phyloP scores from a whole-genome alignment of 2,329 filamentous ascomycete genomes.

The Colletotrichum chlorophyti region DNA sequence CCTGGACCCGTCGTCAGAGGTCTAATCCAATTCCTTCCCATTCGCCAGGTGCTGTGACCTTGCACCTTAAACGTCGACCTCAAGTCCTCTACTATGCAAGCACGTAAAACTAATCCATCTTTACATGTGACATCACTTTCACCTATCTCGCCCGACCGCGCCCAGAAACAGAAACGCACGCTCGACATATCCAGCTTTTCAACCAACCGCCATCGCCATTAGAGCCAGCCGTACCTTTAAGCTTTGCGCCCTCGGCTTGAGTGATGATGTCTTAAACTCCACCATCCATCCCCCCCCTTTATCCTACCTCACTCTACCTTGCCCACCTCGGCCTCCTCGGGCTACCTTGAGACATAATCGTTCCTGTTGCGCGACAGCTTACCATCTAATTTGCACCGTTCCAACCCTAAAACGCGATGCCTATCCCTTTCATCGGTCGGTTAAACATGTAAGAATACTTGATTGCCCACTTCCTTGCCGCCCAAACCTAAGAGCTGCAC shows the following conservation, averaged over 20 bases:
- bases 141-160: slow-evolving; percentile 3
- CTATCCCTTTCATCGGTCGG: slow-evolving; percentile 59
- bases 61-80: too few species aligned
- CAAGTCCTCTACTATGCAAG: too few species aligned
- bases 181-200: slow-evolving; percentile 22
- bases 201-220: background rate
- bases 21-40: background rate
- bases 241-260: slow-evolving; percentile 13
- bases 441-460: slow-evolving; percentile 54
- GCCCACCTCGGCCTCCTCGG: too few species aligned
- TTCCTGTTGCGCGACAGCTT: slow-evolving; percentile 19
- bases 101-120: slow-evolving; percentile 15
- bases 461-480: slow-evolving; percentile 1
- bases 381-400: slow-evolving; percentile 4
- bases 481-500: too few species aligned
- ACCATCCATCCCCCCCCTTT: slow-evolving; percentile 10
- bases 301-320: too few species aligned
- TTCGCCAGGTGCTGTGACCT: slow-evolving; percentile 11
- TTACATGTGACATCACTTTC: slow-evolving; percentile 30
- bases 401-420: slow-evolving; percentile 46
- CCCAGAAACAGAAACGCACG: slow-evolving; percentile 15
- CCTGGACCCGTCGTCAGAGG: too few species aligned
- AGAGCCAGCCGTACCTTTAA: slow-evolving; percentile 3
- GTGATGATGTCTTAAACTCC: slow-evolving; percentile 16
- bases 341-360: slow-evolving; percentile 24